Base-by-base conservation (phyloP, 805 yeast genomes). In the Candida stauntonica region DNA sequence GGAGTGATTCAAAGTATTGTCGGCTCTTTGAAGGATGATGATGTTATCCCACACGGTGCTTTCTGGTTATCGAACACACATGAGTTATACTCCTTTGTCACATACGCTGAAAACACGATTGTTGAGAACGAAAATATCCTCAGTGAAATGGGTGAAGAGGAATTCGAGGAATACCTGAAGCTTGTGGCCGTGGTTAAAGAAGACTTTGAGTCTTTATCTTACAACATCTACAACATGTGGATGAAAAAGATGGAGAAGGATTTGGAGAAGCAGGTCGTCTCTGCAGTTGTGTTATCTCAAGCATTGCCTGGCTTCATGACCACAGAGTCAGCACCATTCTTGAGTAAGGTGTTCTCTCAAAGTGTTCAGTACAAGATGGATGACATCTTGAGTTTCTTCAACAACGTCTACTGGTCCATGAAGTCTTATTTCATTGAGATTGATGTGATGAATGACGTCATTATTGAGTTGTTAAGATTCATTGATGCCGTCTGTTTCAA, bases 11-110 rank as follows among this genome's bases (percentile, higher is more conserved):
- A 91, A 67, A 78, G 76, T 35, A 80, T 85, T 45, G 95, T 91
- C 14, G 73, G 84, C 36, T 64, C 71, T n/a, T 70, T 83, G 56
- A 82, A 81, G 50, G 96, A 91, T 39, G 95, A 85, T 43, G 94
- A 86, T 50, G 79, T 87, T 24, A 81, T 89, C 54, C 79, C 87
- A 33, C 87, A 87, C 52, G 98, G 96, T 50, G 95, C 97, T 0
- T 93, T 89, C 69, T 93, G 99, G 99, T 72, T 93, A 48, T 86
- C 97, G 4, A 93, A 93, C 64, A 89, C 94, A 3, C 96, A 93
- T 60, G 98, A 93, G 60, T 73, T 93, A 54, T 86, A 85, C 62
- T 88, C 98, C 4, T 93, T 93, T 69, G 95, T 91, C 42, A 79
- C 89, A 13, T 85, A 87, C 62, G 98, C 98, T 3, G 95, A 91